These are phyloP conservation scores for Amborella trichopoda DNA, from an alignment of 164 flowering plant genomes.

Conservation along the genomic window DNA sequence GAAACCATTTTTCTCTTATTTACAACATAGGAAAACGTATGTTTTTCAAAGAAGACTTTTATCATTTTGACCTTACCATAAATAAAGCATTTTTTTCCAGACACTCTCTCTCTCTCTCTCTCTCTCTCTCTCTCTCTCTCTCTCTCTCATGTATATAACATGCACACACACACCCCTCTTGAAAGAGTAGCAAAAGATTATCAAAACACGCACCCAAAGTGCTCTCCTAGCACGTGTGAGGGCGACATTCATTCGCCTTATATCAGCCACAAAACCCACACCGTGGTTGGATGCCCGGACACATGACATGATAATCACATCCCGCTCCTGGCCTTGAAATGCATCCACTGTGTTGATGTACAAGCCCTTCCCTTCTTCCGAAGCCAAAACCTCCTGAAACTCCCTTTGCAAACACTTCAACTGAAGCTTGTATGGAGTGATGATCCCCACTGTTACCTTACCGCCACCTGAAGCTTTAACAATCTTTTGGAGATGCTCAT, in stretches of 20 bases:
- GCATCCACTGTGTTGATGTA: conserved; percentile 98
- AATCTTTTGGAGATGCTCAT: conserved; percentile 81
- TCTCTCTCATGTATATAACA: too few relatives aligned
- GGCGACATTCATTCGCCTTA: conserved; percentile 97
- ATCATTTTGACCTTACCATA: too few relatives aligned
- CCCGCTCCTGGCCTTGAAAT: conserved; percentile 98
- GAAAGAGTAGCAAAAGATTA: background rate
- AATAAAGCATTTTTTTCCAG: too few relatives aligned
- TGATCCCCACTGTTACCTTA: conserved; percentile 83
- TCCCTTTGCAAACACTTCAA: conserved; percentile 80
- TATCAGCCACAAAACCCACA: conserved; percentile 96
- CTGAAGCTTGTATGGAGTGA: conserved; percentile 95
- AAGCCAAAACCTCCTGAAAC: conserved; percentile 62
- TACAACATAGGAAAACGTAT: too few relatives aligned
- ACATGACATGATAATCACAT: conserved; percentile 97
- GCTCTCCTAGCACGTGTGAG: conserved; percentile 96
- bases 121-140: too few relatives aligned
- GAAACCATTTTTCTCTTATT: too few relatives aligned
- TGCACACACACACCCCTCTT: too few relatives aligned
- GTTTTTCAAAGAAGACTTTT: too few relatives aligned
- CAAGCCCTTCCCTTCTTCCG: conserved; percentile 84
- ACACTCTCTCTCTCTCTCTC: too few relatives aligned
- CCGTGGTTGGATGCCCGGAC: conserved; percentile 93
- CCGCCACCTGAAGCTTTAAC: conserved; percentile 45
- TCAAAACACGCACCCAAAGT: conserved; percentile 60